These are phyloP conservation scores for Prunus campanulata DNA, from an alignment of 306 rosid genomes.

Conservation along the genomic window DNA sequence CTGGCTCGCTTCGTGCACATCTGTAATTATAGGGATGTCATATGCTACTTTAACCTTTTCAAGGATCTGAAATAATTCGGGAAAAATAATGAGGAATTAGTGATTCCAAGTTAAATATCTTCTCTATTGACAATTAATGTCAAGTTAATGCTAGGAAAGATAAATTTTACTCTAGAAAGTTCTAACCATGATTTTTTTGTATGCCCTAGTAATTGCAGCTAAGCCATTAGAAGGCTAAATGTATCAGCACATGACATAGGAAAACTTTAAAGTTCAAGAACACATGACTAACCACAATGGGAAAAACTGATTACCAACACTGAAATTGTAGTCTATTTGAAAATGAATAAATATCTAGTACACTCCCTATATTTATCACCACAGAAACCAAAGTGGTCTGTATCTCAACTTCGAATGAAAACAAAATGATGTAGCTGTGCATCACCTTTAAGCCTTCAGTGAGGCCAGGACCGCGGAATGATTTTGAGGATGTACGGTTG, in stretches of 20 bases:
- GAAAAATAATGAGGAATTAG: not conserved
- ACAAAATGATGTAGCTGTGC: not conserved
- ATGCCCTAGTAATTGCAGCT: not conserved
- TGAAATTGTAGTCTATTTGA: not conserved
- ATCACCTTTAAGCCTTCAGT: conserved; percentile 80
- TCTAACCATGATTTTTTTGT: not conserved
- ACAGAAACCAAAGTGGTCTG: not conserved
- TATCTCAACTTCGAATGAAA: conserved; percentile 4
- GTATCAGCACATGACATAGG: not conserved
- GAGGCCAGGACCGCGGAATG: conserved; percentile 96
- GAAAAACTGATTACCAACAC: not conserved
- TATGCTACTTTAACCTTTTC: conserved; percentile 91
- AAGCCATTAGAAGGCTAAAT: not conserved
- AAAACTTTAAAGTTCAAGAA: not conserved
- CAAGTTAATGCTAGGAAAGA: not conserved
- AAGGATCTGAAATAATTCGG: conserved; percentile 56
- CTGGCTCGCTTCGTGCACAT: conserved; percentile 79
- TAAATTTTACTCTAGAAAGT: not conserved
- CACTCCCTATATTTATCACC: not conserved
- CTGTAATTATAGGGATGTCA: conserved; percentile 85
- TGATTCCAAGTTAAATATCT: not conserved
- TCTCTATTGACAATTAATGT: not conserved
- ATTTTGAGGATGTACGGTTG: conserved; percentile 90
- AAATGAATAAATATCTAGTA: not conserved
- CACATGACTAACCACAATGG: not conserved